Evolutionary conservation across 192 early-diverging fungal species (phyloP), one percentile per base, ranked within the genome.

Genomic region (Backusella westeae): DNA sequence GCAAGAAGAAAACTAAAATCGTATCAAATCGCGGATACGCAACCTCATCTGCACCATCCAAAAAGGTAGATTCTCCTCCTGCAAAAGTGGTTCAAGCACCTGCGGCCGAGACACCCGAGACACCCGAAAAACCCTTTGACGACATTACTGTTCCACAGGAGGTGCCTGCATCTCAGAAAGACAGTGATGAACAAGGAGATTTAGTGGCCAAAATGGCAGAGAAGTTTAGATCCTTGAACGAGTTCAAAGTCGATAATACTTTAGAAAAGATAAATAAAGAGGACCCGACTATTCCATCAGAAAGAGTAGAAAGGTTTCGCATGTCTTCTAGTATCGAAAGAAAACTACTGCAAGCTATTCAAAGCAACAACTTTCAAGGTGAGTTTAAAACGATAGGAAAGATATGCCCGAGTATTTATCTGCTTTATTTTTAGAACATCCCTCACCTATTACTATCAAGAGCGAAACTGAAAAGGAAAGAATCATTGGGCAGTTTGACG

Each of bases 401-500:
- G 0, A 10, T 17, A 1, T 19, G 2, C 17, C 29, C 14, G 34
- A 68, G 19, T 35, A 68, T 35, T 36, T 17, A 34, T 68, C 34
- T 34, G 15, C 17, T 36, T 68, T 68, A 34, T 34, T 5, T 71
- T 8, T 71, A 46, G 26, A 29, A 0, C 6, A 46, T 4, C 5
- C 29, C 15, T 7, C 26, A 32, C 26, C 12, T 17, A 49, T 44
- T 29, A 7, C 6, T 49, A 71, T 41, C 6, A 44, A 71, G 41
- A 75, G 9, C 9, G 63, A 74, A 6, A 46, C 26, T 1, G 78
- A 80, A 17, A 81, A 76, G 38, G 85, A 88, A 29, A 84, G 73
- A 36, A 72, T 80, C 42, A 74, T 89, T 6, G 75, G 83, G 35
- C 78, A 81, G 8, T 76, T 89, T 15, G 84, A 89, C 67, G 80